Base-by-base conservation (phyloP, 148 eudicot species). In the Chenopodium formosanum region DNA sequence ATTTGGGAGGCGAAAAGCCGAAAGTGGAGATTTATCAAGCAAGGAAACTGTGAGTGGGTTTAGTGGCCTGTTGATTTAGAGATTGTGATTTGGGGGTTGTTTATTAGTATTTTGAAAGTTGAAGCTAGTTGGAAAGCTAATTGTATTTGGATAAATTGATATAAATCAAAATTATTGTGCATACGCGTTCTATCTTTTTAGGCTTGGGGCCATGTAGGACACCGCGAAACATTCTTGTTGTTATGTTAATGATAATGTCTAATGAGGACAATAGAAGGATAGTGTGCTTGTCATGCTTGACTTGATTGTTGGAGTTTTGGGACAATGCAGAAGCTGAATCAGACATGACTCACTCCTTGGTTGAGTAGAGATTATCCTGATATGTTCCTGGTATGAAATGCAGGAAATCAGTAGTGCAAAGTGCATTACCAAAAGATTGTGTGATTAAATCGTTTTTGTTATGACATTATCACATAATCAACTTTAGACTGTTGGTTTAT, bases 81-180 rank as follows among this genome's bases (percentile, higher is more conserved):
- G 48, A 62, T 7, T 29, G 73, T n/a, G 37, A 17, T 52, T 70
- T 50, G 27, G 34, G 22, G 46, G 47, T 34, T 58, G 46, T 56
- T 56, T 56, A 14, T 65, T 48, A 8, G 32, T 65, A 25, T 63
- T 73, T 58, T 22, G 74, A 34, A 68, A 81, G 68, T 74, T 81
- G 79, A 75, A 68, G 79, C 53, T 74, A 81, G 83, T 70, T 74
- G 79, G 78, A 67, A 32, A 72, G 77, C 40, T 27, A 64, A 46
- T 73, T 63, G n/a, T 4, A 76, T n/a, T 40, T 46, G 44, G 84
- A 56, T 67, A 50, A 53, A 22, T 67, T 75, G 69, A 40, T 53
- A 46, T 1, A 29, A 75, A 75, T 53, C 40, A 68, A 68, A 64
- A 63, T 46, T 25, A 16, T 53, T 75, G 75, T 82, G 79, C 75